Base-by-base conservation (phyloP, 1,139 yeast genomes). In the Candida labiduridarum region DNA sequence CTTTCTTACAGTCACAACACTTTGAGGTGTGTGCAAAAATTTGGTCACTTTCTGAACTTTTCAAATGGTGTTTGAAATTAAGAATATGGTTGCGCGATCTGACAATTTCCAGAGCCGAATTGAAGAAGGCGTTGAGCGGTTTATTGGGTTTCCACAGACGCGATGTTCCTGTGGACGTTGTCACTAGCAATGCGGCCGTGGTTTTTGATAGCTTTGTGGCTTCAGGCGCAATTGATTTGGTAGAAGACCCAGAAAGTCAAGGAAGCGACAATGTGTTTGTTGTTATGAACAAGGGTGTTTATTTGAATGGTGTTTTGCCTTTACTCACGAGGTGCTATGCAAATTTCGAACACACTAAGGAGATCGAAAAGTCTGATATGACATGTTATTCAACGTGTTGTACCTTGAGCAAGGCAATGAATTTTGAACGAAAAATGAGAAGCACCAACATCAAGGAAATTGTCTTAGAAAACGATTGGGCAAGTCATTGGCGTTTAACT, bases 401-500 rank as follows among this genome's bases (percentile, higher is more conserved):
- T 52, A 62, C 64, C 49, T 59, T 74, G 44, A 76, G 76, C 57
- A 61, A 68, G 51, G 57, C 65, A 7, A 66, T 73, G 41, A 77
- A 72, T 50, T 73, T 73, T 49, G 78, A 75, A 49, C 52, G 60
- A 2, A 61, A 59, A 41, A 63, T 74, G 64, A 64, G 64, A 45
- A 65, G 63, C 43, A 71, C 73, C 33, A 69, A 74, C 52, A 65
- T 73, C n/a, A 59, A 66, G 40, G 74, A 73, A 14, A 65, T 75
- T 18, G 68, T 67, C 0, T 65, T 76, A 36, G 79, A 73, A 8
- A 78, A 72, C 39, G 87, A 87, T 58, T 89, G 96, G 96, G 85
- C 88, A 0, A 78, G 84, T 11, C 89, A 84, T 61, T 89, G 95
- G 92, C 78, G 82, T 48, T 59, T 88, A 27, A 74, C 85, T 0